A percentile compares a stretch with the other conserved stretches of the same genome.
phyloP scores from a whole-genome alignment of 2,329 filamentous ascomycete genomes.

The Clarireedia hainanense region DNA sequence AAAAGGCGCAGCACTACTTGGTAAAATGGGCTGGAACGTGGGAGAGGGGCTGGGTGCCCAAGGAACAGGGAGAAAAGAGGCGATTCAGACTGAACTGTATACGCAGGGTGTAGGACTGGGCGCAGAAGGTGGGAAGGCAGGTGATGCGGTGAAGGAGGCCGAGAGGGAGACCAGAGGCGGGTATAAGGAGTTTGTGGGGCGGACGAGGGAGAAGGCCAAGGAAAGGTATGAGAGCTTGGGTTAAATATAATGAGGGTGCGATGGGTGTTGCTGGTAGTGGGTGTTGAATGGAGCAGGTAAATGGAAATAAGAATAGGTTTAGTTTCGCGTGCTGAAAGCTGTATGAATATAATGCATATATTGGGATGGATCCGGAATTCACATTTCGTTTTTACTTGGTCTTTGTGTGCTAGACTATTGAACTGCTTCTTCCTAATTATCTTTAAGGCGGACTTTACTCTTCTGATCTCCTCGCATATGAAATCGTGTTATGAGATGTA shows the following conservation, averaged over 20 bases:
- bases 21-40: conserved; percentile 65
- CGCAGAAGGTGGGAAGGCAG: conserved; percentile 60
- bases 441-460: no score
- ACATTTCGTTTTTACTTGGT: no score
- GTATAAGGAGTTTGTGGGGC: conserved; percentile 55
- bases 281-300: not conserved
- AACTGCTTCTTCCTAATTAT: no score
- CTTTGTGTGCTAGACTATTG: no score
- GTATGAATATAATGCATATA: no score
- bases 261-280: not conserved
- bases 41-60: conserved; percentile 58
- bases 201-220: conserved; percentile 57
- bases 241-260: conserved; percentile 14
- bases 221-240: conserved; percentile 54
- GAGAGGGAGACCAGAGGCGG: conserved; percentile 51
- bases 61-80: conserved; percentile 54
- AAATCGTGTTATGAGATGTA: no score
- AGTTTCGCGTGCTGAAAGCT: no score
- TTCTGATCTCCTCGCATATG: no score
- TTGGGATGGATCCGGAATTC: no score
- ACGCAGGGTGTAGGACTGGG: conserved; percentile 62
- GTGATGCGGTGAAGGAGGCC: conserved; percentile 58
- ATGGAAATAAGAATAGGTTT: no score
- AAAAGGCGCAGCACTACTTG: conserved; percentile 59
- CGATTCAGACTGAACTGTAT: conserved; percentile 57